These are phyloP conservation scores for Termitomyces sp. DNA, from an alignment of 768 basidiomycete genomes.

Conservation along the genomic window DNA sequence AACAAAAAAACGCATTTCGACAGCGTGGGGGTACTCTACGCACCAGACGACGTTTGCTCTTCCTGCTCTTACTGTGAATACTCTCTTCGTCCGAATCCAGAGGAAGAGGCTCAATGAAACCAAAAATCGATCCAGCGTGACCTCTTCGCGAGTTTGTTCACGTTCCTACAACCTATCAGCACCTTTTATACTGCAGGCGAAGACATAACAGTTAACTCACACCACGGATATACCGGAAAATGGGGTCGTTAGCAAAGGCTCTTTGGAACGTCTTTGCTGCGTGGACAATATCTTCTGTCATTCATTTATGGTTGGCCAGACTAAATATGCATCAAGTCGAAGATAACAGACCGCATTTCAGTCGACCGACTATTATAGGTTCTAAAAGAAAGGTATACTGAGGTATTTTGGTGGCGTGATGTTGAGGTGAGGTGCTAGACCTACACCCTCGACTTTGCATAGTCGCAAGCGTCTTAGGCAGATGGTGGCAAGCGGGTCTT, in stretches of 20 bases:
- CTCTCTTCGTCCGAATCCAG: slow-evolving; percentile 17
- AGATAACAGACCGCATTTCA: slow-evolving; percentile 4
- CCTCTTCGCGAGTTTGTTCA: background rate
- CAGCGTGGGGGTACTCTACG: background rate
- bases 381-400: background rate
- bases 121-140: background rate
- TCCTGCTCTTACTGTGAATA: slow-evolving; percentile 19
- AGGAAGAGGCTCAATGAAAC: slow-evolving; percentile 3
- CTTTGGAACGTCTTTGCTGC: slow-evolving; percentile 17
- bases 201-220: background rate
- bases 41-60: slow-evolving; percentile 18
- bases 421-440: background rate
- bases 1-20: background rate
- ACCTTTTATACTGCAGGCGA: background rate
- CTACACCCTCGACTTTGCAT: background rate
- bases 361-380: background rate
- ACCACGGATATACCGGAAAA: slow-evolving; percentile 15
- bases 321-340: background rate
- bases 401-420: background rate
- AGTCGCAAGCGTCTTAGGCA: background rate
- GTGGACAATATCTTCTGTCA: background rate
- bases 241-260: slow-evolving; percentile 14
- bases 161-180: slow-evolving; percentile 1
- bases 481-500: background rate
- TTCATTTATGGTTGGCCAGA: background rate